phyloP scores from a whole-genome alignment of 768 basidiomycete genomes.

The Tylopilus balloui region DNA sequence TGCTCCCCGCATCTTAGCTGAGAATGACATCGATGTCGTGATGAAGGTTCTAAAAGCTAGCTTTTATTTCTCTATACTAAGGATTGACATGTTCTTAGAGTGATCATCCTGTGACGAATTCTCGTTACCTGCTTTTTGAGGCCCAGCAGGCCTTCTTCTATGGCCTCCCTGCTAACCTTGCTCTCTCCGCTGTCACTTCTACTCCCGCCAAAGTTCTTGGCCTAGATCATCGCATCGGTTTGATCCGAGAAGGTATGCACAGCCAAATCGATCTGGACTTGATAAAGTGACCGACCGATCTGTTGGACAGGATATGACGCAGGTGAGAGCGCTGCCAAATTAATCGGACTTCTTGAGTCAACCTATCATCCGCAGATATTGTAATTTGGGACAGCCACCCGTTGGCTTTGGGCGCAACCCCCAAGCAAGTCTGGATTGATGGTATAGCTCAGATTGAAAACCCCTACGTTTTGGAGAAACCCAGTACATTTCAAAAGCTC shows the following conservation, averaged over 20 bases:
- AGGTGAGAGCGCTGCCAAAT: conserved; percentile 33
- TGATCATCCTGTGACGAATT: conserved; percentile 53
- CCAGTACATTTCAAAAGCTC: conserved; percentile 43
- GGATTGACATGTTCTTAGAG: conserved; percentile 32
- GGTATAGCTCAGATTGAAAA: conserved; percentile 65
- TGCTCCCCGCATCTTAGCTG: conserved; percentile 54
- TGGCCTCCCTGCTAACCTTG: conserved; percentile 60
- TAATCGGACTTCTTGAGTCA: neutral
- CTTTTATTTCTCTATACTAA: conserved; percentile 2
- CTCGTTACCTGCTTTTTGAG: conserved; percentile 52
- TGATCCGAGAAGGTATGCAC: conserved; percentile 43
- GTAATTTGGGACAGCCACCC: conserved; percentile 80
- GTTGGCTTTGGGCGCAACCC: conserved; percentile 70
- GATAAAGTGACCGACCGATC: neutral
- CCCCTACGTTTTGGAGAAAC: conserved; percentile 51
- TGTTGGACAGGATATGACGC: conserved; percentile 58
- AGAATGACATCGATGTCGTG: conserved; percentile 52
- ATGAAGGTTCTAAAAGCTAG: conserved; percentile 49
- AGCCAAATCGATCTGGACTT: neutral
- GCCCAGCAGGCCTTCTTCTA: conserved; percentile 68
- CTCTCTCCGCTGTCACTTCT: conserved; percentile 65
- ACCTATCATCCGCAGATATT: conserved; percentile 42
- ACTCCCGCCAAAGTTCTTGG: conserved; percentile 70
- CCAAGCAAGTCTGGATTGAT: conserved; percentile 80
- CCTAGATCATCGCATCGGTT: conserved; percentile 72